Evolutionary conservation across 148 eudicot species (phyloP), one percentile per base, ranked within the genome.

Genomic region (Cornus florida): DNA sequence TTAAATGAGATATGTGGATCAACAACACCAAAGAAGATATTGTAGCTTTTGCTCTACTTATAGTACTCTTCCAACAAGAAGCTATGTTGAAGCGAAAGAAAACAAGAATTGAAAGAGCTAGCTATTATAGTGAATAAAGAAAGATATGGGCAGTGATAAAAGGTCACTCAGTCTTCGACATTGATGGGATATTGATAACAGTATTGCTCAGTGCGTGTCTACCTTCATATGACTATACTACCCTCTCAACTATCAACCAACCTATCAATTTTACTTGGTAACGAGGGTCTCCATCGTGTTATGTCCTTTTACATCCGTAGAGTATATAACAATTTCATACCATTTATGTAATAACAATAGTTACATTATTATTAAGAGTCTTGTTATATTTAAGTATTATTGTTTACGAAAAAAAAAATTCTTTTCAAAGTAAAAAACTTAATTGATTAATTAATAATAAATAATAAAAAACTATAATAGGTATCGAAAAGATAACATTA

Each of bases 131-230:
- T 31, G 64, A 69, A 75, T 66, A 33, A 74, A 69, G 71, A 73
- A 82, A 79, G 62, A 79, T 73, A 77, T 65, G 75, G 73, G 79
- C 50, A 10, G 23, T 38, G 59, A 71, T 69, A 80, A 83, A 76
- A 76, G 82, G 82, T 80, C 87, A 84, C 84, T 28, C 28, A 28
- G 28, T 28, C 28, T 28, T 28, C 86, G 83, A 81, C 81, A 84
- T 71, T 73, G 28, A 86, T 80, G 91, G 91, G 89, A 79, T 75
- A 75, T 71, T 69, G 17, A 67, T 69, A 80, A 35, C 67, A 41
- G 73, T 19, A 67, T 48, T 48, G 65, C 38, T 19, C 16, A 13
- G 64, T 1, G 64, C 2, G 13, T 57, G 19, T 57, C 12, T 48
- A 72, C 48, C 33, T 66, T 78, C 43, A n/a, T 4, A 46, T 66